phyloP scores from a whole-genome alignment of 164 flowering plant species.

The Hamamelis virginiana region DNA sequence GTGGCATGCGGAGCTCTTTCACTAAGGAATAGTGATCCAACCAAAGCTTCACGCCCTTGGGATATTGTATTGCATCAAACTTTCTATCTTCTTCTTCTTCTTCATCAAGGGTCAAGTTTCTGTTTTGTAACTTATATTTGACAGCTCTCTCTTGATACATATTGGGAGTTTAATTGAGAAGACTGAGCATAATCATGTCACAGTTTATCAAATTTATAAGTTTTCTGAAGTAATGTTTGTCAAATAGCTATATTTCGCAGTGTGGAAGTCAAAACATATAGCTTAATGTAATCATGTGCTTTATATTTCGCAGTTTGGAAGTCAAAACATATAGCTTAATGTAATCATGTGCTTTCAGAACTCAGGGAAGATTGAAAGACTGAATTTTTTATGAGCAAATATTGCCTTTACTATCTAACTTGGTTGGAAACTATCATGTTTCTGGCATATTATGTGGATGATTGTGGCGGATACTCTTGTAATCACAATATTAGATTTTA shows the following conservation, averaged over 20 bases:
- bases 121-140: neutral
- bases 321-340: no score
- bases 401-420: neutral
- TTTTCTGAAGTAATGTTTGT: neutral
- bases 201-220: neutral
- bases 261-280: no score
- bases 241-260: no score
- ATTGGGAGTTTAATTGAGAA: neutral
- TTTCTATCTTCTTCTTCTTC: neutral
- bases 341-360: no score
- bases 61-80: conserved; percentile 54
- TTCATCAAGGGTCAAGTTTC: neutral
- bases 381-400: neutral
- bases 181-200: neutral
- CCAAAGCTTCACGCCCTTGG: conserved; percentile 99
- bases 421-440: no score
- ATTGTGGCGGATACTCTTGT: neutral
- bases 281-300: no score
- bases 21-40: conserved; percentile 81
- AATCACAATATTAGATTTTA: no score
- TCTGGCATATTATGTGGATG: neutral
- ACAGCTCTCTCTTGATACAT: neutral
- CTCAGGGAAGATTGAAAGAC: no score
- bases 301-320: no score
- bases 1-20: conserved; percentile 96